Evolutionary conservation across 2,329 filamentous ascomycete genomes (phyloP).

Genomic region (Pseudopyrenochaeta lycopersici): DNA sequence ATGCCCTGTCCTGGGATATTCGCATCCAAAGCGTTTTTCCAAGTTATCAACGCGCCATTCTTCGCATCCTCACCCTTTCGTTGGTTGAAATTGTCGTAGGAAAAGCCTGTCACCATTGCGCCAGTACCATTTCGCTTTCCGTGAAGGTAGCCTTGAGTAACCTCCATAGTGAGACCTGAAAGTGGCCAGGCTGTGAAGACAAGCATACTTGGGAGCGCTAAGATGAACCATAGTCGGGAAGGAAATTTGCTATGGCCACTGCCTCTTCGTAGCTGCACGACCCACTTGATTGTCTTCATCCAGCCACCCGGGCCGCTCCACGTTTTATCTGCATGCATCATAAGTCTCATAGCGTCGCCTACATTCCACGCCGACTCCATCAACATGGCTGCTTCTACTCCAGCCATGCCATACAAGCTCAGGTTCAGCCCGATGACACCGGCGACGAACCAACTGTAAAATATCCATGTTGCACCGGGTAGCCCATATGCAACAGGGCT

Average conservation of each 20-base stretch:
- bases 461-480: slow-evolving; percentile 13
- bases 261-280: background rate
- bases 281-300: slow-evolving; percentile 16
- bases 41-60: background rate
- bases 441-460: slow-evolving; percentile 17
- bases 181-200: slow-evolving; percentile 9
- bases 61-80: background rate
- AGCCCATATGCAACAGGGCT: slow-evolving; percentile 4
- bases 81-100: slow-evolving; percentile 7
- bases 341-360: slow-evolving; percentile 10
- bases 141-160: slow-evolving; percentile 4
- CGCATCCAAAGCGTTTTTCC: background rate
- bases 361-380: slow-evolving; percentile 16
- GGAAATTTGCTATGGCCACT: background rate
- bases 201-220: slow-evolving; percentile 5
- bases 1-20: background rate
- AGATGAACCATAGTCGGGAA: slow-evolving; percentile 4
- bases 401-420: slow-evolving; percentile 14
- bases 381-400: slow-evolving; percentile 15
- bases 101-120: slow-evolving; percentile 3
- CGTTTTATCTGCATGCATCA: slow-evolving; percentile 17
- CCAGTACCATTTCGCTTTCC: background rate
- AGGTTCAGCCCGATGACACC: slow-evolving; percentile 15
- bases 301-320: slow-evolving; percentile 18
- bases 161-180: slow-evolving; percentile 8